These are phyloP conservation scores for Telopea speciosissima DNA, from an alignment of 177 flowering plant genomes.

Conservation along the genomic window DNA sequence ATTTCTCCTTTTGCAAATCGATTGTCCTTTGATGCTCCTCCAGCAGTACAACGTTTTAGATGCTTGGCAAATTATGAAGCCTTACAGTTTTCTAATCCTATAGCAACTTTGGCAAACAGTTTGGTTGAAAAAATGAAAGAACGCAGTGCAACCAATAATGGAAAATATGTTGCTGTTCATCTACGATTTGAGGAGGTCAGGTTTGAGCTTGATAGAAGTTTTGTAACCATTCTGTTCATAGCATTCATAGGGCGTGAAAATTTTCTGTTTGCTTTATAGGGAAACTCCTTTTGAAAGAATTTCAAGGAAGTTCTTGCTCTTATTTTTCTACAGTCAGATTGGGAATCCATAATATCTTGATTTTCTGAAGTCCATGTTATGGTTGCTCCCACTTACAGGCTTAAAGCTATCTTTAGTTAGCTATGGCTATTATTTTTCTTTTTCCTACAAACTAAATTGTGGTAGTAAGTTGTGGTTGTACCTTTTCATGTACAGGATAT, in stretches of 20 bases:
- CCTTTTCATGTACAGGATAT: slow-evolving; percentile 55
- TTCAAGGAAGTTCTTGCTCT: not conserved
- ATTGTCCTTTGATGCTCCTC: slow-evolving; percentile 84
- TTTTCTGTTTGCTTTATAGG: not conserved
- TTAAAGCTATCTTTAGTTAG: not conserved
- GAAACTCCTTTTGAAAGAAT: not conserved
- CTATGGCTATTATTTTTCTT: not conserved
- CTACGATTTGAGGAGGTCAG: slow-evolving; percentile 94
- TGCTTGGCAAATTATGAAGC: slow-evolving; percentile 96
- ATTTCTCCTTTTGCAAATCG: slow-evolving; percentile 98
- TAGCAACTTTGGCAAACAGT: slow-evolving; percentile 48
- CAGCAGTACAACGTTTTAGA: slow-evolving; percentile 78
- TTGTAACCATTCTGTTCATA: not conserved
- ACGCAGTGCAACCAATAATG: slow-evolving; percentile 57
- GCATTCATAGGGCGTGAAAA: not conserved
- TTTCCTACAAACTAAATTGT: not conserved
- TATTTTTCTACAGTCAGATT: not conserved
- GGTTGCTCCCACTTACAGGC: no score
- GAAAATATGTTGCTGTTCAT: slow-evolving; percentile 86
- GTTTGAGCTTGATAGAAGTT: not conserved
- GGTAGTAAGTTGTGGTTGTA: slow-evolving; percentile 4
- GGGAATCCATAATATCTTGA: not conserved
- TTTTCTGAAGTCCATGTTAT: no score
- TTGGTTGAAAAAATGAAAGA: slow-evolving; percentile 82
- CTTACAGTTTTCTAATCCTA: slow-evolving; percentile 63